Evolutionary conservation across 2,329 filamentous ascomycete species (phyloP).

Genomic region (Neonectria magnoliae): DNA sequence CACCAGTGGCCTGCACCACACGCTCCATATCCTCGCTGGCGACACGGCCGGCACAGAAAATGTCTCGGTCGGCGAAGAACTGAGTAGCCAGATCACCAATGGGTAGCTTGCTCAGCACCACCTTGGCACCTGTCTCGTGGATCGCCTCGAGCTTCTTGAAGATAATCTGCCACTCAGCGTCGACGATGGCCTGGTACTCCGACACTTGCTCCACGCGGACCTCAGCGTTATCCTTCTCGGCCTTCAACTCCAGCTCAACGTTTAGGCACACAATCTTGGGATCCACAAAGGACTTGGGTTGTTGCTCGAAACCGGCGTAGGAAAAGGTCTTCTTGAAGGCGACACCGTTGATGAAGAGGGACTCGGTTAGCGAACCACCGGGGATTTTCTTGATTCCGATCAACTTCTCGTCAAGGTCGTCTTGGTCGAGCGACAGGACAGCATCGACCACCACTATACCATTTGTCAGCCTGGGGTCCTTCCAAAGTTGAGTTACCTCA

Average conservation of each 20-base stretch:
- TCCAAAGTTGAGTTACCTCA: neutral
- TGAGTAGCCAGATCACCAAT: conserved; percentile 98
- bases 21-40: conserved; percentile 93
- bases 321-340: conserved; percentile 99
- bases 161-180: conserved; percentile 99
- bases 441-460: conserved; percentile 94
- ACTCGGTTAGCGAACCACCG: conserved; percentile 94
- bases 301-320: conserved; percentile 98
- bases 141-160: conserved; percentile 98
- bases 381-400: conserved; percentile 99
- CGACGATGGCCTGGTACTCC: conserved; percentile 98
- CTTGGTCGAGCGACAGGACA: conserved; percentile 93
- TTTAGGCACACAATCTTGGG: conserved; percentile 98
- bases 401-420: conserved; percentile 96
- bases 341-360: conserved; percentile 95
- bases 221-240: conserved; percentile 99
- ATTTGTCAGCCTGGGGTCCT: conserved; percentile 41
- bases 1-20: conserved; percentile 93
- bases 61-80: conserved; percentile 96
- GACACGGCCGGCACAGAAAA: conserved; percentile 98
- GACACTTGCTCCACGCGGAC: conserved; percentile 98
- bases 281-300: conserved; percentile 93
- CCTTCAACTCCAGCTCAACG: conserved; percentile 97
- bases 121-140: conserved; percentile 93
- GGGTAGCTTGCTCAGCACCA: conserved; percentile 95